Conservation (phyloP, 1,284 basidiomycete genomes). For the Tremellales sp. region DNA sequence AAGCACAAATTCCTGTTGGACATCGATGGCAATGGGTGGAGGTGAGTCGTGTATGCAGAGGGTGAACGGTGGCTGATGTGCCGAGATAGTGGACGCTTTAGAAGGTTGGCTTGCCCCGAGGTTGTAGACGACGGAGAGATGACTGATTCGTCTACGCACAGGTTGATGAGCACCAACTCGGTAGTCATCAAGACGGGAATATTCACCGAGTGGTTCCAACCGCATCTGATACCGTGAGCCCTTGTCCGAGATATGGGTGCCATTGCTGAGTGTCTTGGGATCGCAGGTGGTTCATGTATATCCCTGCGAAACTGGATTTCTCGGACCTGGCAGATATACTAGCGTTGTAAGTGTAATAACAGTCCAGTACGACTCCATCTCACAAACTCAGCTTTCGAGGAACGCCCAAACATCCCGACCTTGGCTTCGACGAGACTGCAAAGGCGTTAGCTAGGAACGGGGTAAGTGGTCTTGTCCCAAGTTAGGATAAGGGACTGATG, state of each 20-base stretch:
- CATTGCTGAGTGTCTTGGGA: background rate
- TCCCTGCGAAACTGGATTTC: constrained; percentile 46
- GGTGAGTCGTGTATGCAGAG: constrained; percentile 17
- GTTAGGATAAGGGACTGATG: background rate
- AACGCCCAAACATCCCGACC: constrained; percentile 34
- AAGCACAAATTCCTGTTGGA: constrained; percentile 51
- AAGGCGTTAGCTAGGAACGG: constrained; percentile 45
- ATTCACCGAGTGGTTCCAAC: constrained; percentile 47
- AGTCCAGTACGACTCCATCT: background rate
- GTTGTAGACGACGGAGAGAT: background rate
- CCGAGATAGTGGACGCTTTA: constrained; percentile 34
- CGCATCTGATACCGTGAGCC: constrained; percentile 46
- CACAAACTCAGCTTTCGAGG: constrained; percentile 37
- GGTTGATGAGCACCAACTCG: constrained; percentile 50
- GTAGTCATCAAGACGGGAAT: constrained; percentile 51
- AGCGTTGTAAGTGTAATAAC: constrained; percentile 35
- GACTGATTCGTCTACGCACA: constrained; percentile 13
- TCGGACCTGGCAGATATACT: constrained; percentile 45
- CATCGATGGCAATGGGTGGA: constrained; percentile 53
- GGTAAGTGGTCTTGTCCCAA: constrained; percentile 17
- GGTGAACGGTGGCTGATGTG: background rate
- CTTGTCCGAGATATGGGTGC: background rate
- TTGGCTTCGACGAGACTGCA: constrained; percentile 47
- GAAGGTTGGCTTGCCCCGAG: constrained; percentile 7
- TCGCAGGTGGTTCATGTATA: constrained; percentile 46